These are phyloP conservation scores for Poa pratensis DNA, from an alignment of 176 grass and related monocot genomes.

Conservation along the genomic window DNA sequence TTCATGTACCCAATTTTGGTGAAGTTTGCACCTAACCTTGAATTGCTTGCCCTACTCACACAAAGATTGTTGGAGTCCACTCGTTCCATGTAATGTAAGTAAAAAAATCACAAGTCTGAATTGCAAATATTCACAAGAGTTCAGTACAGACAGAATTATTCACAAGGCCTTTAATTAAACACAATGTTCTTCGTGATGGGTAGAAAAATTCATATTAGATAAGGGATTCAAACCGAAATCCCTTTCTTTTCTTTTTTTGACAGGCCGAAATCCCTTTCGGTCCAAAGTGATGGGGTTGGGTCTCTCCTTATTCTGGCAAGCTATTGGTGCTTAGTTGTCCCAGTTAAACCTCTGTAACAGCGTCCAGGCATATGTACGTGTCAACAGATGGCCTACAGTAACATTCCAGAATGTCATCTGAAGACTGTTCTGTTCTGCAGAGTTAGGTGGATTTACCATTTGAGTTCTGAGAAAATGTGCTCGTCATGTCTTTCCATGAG, in stretches of 20 bases:
- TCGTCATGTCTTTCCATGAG: constrained; percentile 1
- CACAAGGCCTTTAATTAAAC: background rate
- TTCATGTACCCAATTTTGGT: background rate
- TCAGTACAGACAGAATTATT: background rate
- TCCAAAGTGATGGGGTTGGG: background rate
- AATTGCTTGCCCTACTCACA: background rate
- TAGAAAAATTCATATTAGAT: background rate
- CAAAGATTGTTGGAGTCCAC: constrained; percentile 22
- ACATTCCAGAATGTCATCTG: background rate
- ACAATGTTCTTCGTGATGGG: background rate
- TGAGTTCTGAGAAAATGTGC: background rate
- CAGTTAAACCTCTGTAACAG: too few species aligned
- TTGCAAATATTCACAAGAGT: background rate
- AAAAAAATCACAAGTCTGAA: background rate
- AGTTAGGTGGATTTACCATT: background rate
- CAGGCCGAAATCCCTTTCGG: background rate
- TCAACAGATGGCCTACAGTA: background rate
- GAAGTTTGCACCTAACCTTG: background rate
- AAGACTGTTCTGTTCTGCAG: background rate
- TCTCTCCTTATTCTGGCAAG: too few species aligned
- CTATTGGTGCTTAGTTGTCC: too few species aligned
- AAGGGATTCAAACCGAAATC: too few species aligned
- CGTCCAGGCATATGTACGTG: too few species aligned
- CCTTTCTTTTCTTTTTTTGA: too few species aligned
- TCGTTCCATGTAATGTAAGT: constrained; percentile 18